Percentiles rank a stretch among this genome's conserved stretches.
Conservation (phyloP, 257 asterid genomes). For the Parsonsia alboflavescens region DNA sequence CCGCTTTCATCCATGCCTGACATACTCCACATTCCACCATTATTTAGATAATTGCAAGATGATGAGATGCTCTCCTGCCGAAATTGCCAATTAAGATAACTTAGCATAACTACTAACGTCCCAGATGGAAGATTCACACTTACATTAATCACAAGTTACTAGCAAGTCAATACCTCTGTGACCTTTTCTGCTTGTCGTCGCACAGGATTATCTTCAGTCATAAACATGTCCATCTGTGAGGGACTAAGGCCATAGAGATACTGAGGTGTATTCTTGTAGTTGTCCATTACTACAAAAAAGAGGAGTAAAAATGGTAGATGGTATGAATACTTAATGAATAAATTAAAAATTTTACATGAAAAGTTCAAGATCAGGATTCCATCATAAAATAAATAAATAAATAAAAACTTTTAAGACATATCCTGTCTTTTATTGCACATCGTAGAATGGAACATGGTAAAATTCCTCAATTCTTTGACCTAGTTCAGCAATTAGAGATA, state of each 20-base stretch:
- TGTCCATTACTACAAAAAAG: constrained; percentile 63
- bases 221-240: constrained; percentile 90
- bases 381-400: neutral
- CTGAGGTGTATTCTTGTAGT: constrained; percentile 72
- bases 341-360: neutral
- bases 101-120: neutral
- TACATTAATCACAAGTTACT: constrained; percentile 2
- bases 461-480: neutral
- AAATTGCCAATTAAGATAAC: constrained; percentile 4
- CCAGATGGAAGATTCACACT: constrained; percentile 1
- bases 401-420: neutral
- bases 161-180: constrained; percentile 52
- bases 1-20: constrained; percentile 49
- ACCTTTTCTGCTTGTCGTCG: constrained; percentile 62
- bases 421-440: neutral
- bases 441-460: neutral
- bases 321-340: neutral
- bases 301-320: neutral
- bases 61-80: constrained; percentile 79
- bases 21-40: constrained; percentile 75
- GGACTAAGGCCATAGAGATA: constrained; percentile 85
- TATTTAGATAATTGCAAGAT: constrained; percentile 49
- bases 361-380: neutral
- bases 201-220: constrained; percentile 78
- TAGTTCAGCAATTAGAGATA: neutral